A percentile compares a stretch with the other conserved stretches of the same genome.
phyloP scores from a whole-genome alignment of 2,329 filamentous ascomycete genomes.

The Hysterium pulicare region DNA sequence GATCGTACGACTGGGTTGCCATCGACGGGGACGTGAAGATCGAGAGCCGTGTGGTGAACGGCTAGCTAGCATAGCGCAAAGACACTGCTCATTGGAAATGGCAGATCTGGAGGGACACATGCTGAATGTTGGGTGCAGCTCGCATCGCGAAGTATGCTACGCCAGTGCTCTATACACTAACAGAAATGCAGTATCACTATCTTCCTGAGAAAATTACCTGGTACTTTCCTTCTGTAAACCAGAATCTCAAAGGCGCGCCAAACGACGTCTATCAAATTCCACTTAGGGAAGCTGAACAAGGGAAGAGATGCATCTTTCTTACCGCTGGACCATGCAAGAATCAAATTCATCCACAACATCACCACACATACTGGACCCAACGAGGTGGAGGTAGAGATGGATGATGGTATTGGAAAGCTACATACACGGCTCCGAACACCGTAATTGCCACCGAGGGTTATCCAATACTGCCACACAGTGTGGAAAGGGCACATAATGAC shows the following conservation, averaged over 20 bases:
- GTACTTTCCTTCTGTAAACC: slow-evolving; percentile 72
- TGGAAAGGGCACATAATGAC: slow-evolving; percentile 64
- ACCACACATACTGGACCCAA: slow-evolving; percentile 64
- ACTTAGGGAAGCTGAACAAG: slow-evolving; percentile 69
- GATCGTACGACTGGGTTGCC: slow-evolving; percentile 55
- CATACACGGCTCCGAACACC: slow-evolving; percentile 74
- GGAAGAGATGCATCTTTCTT: slow-evolving; percentile 76
- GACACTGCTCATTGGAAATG: slow-evolving; percentile 50
- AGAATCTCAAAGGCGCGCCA: slow-evolving; percentile 69
- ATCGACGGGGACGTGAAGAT: slow-evolving; percentile 53
- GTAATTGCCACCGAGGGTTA: slow-evolving; percentile 71
- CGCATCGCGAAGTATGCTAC: too few relatives aligned
- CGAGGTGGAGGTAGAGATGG: slow-evolving; percentile 66
- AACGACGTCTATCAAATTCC: slow-evolving; percentile 71
- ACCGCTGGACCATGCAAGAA: slow-evolving; percentile 70
- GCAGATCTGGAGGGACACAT: slow-evolving; percentile 47
- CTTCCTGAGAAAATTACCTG: slow-evolving; percentile 83
- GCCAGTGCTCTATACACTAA: neutral
- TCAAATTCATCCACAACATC: slow-evolving; percentile 73
- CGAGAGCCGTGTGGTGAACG: slow-evolving; percentile 48
- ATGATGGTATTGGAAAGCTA: slow-evolving; percentile 65
- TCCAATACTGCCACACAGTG: slow-evolving; percentile 61
- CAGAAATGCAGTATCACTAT: slow-evolving; percentile 52
- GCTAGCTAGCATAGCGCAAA: slow-evolving; percentile 52
- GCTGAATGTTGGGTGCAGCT: slow-evolving; percentile 53